Percentiles rank a stretch among this genome's conserved stretches.
Conservation (phyloP, 345 rosid species). For the Populus deltoides region DNA sequence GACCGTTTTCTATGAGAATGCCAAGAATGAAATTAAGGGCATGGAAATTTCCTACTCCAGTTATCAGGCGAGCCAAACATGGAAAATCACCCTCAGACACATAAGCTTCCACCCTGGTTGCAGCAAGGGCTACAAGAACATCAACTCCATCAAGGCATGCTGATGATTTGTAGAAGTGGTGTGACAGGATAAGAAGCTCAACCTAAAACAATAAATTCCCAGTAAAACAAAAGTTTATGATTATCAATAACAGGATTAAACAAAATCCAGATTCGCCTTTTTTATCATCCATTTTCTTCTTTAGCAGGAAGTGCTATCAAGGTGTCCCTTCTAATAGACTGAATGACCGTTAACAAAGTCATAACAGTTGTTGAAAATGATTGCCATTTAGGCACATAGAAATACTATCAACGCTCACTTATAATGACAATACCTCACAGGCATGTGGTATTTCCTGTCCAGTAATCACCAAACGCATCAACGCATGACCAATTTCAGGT, state of each 20-base stretch:
- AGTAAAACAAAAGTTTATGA: neutral
- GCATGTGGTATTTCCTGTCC: constrained; percentile 98
- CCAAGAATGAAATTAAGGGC: constrained; percentile 92
- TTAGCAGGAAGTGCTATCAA: neutral
- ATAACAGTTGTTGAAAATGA: neutral
- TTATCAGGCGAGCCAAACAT: constrained; percentile 90
- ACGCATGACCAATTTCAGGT: constrained; percentile 94
- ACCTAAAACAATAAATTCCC: constrained; percentile 46
- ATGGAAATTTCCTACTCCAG: constrained; percentile 95
- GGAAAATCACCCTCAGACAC: constrained; percentile 91
- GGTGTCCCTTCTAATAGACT: neutral
- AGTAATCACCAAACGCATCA: constrained; percentile 98
- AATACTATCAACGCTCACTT: neutral
- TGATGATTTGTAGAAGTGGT: constrained; percentile 96
- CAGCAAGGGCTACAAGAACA: constrained; percentile 96
- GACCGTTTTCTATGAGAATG: constrained; percentile 92
- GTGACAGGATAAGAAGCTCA: constrained; percentile 93
- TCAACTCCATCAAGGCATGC: constrained; percentile 99
- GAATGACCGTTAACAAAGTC: neutral
- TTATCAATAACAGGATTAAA: neutral
- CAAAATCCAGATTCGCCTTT: neutral
- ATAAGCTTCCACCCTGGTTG: constrained; percentile 92
- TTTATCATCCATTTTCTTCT: neutral
- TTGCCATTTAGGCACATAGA: neutral
- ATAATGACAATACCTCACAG: constrained; percentile 66